Evolutionary conservation across 441 rosid genomes (phyloP), one percentile per base, ranked within the genome.

Genomic region (Raphanus hybrid): DNA sequence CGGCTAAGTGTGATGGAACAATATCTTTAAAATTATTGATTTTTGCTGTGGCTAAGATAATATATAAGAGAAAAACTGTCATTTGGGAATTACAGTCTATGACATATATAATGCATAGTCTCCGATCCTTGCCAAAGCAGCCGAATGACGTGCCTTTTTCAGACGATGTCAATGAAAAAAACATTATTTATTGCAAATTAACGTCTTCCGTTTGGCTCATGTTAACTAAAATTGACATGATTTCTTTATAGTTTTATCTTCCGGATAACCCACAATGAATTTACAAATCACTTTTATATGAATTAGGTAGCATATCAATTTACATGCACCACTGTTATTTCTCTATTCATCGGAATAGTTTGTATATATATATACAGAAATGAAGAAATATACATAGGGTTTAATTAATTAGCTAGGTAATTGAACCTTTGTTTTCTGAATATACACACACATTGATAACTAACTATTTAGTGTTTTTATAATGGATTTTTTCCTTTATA

Each of bases 1-100:
- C 80, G 75, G 80, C 67, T 70, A 77, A 41, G 65, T 70, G 8
- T 62, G 41, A 18, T 35, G 74, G 45, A 61, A 69, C 64, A 29
- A 61, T 69, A 75, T 69, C 69, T 61, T 75, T 35, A 34, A 50
- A 75, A 75, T 14, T 75, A 61, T 37, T 14, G 12, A 32, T 62
- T 75, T 68, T 18, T 54, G 54, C 79, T 68, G 48, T 60, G 69
- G 69, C 50, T 75, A 6, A 29, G 67, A 59, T 55, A 29, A 37
- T 43, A 58, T 29, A 67, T 55, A 16, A 5, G 29, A 43, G 0
- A 59, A 11, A 59, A 59, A 27, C 1, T 29, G 39, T 20, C 55
- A 29, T 9, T 9, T 6, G 32, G 48, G 48, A 59, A 34, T 29
- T 75, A 29, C 34, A 58, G 14, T 41, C 23, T 8, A 26, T 41